Evolutionary conservation across 106 monocot species (phyloP), one percentile per base, ranked within the genome.

Genomic region (Allium fistulosum): DNA sequence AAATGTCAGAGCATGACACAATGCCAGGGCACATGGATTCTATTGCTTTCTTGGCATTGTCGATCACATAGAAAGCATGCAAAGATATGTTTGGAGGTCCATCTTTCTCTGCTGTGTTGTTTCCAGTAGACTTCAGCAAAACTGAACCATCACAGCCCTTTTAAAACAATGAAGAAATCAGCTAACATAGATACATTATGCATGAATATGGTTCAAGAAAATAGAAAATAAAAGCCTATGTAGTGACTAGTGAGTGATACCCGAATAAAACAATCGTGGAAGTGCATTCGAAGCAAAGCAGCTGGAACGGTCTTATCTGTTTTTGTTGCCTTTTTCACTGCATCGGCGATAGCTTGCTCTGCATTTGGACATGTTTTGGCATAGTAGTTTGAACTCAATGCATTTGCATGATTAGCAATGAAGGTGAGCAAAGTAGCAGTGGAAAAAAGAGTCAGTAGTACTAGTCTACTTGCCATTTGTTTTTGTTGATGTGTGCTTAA

Each of bases 71-170:
- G 81, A 94, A 94, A 8, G 85, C 90, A 51, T 91, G 94, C 57
- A 94, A 66, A 1, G 90, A 91, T 51, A 85, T 61, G 72, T 94
- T 94, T 10, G 90, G 87, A 17, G 79, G 73, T 5, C 90, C 94
- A 50, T 87, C 90, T 74, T 88, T 94, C 80, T 94, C 94, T 18
- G 94, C 94, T 49, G 64, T 77, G 61, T 88, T 79, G 8, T 76
- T 77, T 13, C 63, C 58, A 2, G 67, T 80, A 4, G 94, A 94
- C 48, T 85, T 73, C 70, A 94, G 46, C n/a, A 94, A 71, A 58
- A 94, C 94, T 6, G 94, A 94, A 0, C 83, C 94, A 67, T 94
- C 94, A 47, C 94, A 94, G 1, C 94, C 90, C 94, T 94, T 22
- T 22, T 22, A 22, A 22, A 22, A 22, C 22, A 22, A 22, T 22